Evolutionary conservation across 805 yeast genomes (phyloP), one percentile per base, ranked within the genome.

Genomic region (Yarrowia bubula): DNA sequence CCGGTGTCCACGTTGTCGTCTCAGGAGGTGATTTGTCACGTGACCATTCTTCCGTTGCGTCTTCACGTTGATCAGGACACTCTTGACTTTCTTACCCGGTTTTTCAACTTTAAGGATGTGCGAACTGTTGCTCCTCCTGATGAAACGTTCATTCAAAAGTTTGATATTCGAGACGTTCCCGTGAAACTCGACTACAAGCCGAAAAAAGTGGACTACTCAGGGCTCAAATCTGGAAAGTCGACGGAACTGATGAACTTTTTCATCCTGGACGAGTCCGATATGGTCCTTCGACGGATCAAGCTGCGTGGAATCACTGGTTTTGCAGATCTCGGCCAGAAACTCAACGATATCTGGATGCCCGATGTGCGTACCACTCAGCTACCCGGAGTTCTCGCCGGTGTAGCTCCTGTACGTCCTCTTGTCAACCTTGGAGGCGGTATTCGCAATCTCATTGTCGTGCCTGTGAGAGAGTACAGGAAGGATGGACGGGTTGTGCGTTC

Each of bases 61-160:
- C 75, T 95, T 14, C 91, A 90, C 73, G 85, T 95, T 48, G 98
- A 95, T 74, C 99, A 95, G 74, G 98, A 93, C 71, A 90, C 98
- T 0, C 78, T 92, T 17, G 97, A 92, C 65, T 92, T 93, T 69
- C 70, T 92, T 37, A 83, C 85, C 0, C 78, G 97, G 41, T 95
- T 91, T 75, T 84, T 88, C 38, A 92, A 86, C 67, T 95, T 95
- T 73, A 87, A 84, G 71, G 96, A 90, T 71, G 81, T 82, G 4
- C 76, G 89, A 14, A 80, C 85, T n/a, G 80, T 81, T 28, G 58
- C 61, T 5, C 44, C 43, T 14, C 58, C 48, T 14, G 65, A 53
- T 6, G 67, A 57, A 6, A 65, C 71, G 11, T 92, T 84, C 71
- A 80, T 92, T 51, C 91, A 89, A 69, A 85, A 85, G 71, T 81